Conservation (phyloP, 768 basidiomycete species). For the Mycena floridula region DNA sequence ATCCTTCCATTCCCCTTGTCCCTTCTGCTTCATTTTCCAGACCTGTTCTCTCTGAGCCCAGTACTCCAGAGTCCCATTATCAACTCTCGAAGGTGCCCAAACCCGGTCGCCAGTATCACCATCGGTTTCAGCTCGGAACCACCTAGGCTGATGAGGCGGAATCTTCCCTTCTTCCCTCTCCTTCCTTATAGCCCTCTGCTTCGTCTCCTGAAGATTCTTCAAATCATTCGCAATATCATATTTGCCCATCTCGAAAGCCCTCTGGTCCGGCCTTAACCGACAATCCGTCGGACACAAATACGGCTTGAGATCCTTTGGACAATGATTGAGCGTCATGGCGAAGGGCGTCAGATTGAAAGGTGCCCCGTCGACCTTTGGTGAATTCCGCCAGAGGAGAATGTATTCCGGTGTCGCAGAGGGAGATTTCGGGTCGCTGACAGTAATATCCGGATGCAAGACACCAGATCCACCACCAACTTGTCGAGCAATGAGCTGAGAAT, state of each 20-base stretch:
- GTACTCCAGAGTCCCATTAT: slow-evolving; percentile 58
- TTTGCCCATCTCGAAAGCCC: slow-evolving; percentile 86
- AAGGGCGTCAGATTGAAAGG: slow-evolving; percentile 97
- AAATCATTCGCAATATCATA: slow-evolving; percentile 80
- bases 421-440: slow-evolving; percentile 40
- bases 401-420: slow-evolving; percentile 54
- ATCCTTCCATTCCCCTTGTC: slow-evolving; percentile 45
- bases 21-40: slow-evolving; percentile 36
- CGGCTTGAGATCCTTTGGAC: slow-evolving; percentile 62
- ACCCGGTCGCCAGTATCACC: slow-evolving; percentile 86
- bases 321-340: slow-evolving; percentile 88
- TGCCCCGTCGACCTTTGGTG: slow-evolving; percentile 64
- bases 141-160: slow-evolving; percentile 73
- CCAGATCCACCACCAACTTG: slow-evolving; percentile 55
- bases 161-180: slow-evolving; percentile 69
- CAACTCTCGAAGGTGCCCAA: slow-evolving; percentile 64
- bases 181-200: slow-evolving; percentile 66
- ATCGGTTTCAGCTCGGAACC: slow-evolving; percentile 82
- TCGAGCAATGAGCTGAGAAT: slow-evolving; percentile 87
- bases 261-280: slow-evolving; percentile 85
- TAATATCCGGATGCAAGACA: slow-evolving; percentile 66
- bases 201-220: slow-evolving; percentile 79
- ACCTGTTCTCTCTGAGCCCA: slow-evolving; percentile 75
- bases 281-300: slow-evolving; percentile 89
- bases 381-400: slow-evolving; percentile 90